Conservation (phyloP, 257 asterid species). For the Gentiana macrophylla region DNA sequence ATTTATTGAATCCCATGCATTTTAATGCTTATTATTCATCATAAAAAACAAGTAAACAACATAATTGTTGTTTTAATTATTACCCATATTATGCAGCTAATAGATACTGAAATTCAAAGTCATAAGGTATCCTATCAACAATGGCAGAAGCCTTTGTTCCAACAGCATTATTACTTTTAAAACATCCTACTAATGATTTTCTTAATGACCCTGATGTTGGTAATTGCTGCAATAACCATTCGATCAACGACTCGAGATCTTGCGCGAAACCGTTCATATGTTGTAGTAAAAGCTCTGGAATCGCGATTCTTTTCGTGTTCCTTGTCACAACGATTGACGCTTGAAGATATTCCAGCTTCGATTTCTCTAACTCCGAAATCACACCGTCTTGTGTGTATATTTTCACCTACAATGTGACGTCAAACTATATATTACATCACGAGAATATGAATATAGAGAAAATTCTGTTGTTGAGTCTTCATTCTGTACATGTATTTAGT, state of each 20-base stretch:
- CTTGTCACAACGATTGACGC: constrained; percentile 63
- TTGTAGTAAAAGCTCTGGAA: constrained; percentile 67
- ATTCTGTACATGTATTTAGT: too few species aligned
- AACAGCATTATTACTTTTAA: constrained; percentile 25
- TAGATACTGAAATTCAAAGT: constrained; percentile 81
- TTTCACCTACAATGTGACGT: constrained; percentile 35
- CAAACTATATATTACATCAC: too few species aligned
- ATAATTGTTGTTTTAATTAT: too few species aligned
- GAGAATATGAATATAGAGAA: too few species aligned
- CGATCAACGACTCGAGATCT: constrained; percentile 46
- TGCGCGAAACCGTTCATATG: constrained; percentile 54
- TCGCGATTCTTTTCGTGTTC: constrained; percentile 35
- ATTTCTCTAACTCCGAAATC: constrained; percentile 50
- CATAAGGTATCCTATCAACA: constrained; percentile 64
- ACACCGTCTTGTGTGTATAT: constrained; percentile 79
- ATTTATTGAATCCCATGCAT: too few species aligned
- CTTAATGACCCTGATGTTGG: constrained; percentile 70
- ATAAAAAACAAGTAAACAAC: too few species aligned
- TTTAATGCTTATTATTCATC: too few species aligned
- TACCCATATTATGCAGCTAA: constrained; percentile 11
- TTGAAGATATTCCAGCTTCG: constrained; percentile 66
- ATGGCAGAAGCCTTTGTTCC: constrained; percentile 34
- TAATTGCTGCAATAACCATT: constrained; percentile 73
- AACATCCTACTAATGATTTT: constrained; percentile 67
- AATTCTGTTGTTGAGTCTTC: too few species aligned